Conservation (phyloP, 306 rosid genomes). For the Quercus agrifolia region DNA sequence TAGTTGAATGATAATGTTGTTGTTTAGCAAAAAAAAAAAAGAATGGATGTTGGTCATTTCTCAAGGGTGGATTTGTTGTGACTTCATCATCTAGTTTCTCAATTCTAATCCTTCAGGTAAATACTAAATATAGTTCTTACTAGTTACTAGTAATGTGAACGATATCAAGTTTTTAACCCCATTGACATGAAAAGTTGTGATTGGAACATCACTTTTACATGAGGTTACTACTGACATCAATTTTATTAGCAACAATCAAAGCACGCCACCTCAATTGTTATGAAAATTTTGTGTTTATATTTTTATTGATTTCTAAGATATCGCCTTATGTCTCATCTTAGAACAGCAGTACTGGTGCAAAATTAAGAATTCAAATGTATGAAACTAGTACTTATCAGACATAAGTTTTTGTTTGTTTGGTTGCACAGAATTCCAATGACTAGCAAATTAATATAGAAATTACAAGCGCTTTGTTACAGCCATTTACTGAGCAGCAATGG, state of each 20-base stretch:
- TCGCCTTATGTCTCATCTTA: background rate
- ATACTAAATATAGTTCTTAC: background rate
- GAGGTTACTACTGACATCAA: too few species aligned
- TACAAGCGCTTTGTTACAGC: constrained; percentile 68
- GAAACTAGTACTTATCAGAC: background rate
- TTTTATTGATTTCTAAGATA: too few species aligned
- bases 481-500: constrained; percentile 71
- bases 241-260: too few species aligned
- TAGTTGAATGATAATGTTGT: too few species aligned
- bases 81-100: constrained; percentile 41
- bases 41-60: constrained; percentile 84
- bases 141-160: too few species aligned
- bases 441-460: constrained; percentile 35
- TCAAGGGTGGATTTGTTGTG: constrained; percentile 86
- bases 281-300: background rate
- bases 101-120: constrained; percentile 50
- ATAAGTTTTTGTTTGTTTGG: background rate
- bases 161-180: too few species aligned
- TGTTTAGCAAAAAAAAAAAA: background rate
- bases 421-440: constrained; percentile 39
- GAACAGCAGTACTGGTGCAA: background rate
- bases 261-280: background rate
- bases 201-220: too few species aligned
- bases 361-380: background rate
- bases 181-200: too few species aligned